Conservation (phyloP, 2,329 filamentous ascomycete species). For the Alternaria burnsii region DNA sequence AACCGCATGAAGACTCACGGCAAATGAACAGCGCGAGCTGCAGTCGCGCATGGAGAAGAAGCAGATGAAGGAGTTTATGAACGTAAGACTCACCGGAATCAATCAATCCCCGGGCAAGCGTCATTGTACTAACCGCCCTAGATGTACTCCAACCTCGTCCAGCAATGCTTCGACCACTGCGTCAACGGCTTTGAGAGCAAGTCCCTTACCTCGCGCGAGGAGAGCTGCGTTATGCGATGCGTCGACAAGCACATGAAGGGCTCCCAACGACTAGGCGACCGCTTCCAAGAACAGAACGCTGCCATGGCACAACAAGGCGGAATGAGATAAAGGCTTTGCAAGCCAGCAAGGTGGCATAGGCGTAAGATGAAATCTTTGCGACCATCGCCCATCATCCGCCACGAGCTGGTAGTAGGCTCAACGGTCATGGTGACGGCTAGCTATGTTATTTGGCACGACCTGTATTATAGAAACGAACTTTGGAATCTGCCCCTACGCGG, state of each 20-base stretch:
- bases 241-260: slow-evolving; percentile 96
- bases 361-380: not conserved
- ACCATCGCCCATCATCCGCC: not conserved
- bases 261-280: slow-evolving; percentile 86
- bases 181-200: slow-evolving; percentile 99
- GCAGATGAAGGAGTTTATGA: slow-evolving; percentile 99
- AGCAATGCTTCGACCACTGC: slow-evolving; percentile 95
- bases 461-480: slow-evolving; percentile 26
- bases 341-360: not conserved
- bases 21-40: slow-evolving; percentile 88
- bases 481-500: slow-evolving; percentile 13
- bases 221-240: slow-evolving; percentile 91
- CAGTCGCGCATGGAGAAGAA: slow-evolving; percentile 95
- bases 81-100: slow-evolving; percentile 65
- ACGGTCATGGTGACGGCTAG: not conserved
- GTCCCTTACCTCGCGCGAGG: slow-evolving; percentile 85
- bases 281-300: slow-evolving; percentile 81
- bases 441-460: slow-evolving; percentile 1
- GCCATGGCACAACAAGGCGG: slow-evolving; percentile 70
- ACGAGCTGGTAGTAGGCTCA: not conserved
- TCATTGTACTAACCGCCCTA: slow-evolving; percentile 34
- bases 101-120: too few relatives aligned
- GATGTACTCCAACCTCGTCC: slow-evolving; percentile 79
- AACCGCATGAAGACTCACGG: slow-evolving; percentile 66
- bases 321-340: slow-evolving; percentile 48